Evolutionary conservation across 257 asterid species (phyloP).

Genomic region (Catharanthus roseus): DNA sequence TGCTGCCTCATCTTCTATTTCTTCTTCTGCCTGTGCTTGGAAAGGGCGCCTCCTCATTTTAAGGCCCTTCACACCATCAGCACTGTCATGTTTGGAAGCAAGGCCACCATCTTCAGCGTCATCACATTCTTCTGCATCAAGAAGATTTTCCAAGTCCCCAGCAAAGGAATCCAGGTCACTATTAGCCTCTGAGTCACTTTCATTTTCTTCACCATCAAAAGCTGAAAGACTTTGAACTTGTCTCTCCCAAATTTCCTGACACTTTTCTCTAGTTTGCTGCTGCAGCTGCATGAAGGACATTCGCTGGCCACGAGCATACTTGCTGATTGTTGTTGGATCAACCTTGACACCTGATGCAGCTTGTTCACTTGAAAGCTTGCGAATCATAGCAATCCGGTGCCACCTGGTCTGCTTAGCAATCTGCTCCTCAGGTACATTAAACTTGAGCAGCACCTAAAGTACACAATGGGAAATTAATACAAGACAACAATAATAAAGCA

Average conservation of each 20-base stretch:
- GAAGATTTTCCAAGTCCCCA: constrained; percentile 96
- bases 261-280: constrained; percentile 99
- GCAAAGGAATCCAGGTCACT: constrained; percentile 99
- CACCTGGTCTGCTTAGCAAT: constrained; percentile 83
- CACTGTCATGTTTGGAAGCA: constrained; percentile 58
- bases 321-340: constrained; percentile 92
- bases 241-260: constrained; percentile 99
- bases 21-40: constrained; percentile 87
- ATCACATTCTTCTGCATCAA: constrained; percentile 91
- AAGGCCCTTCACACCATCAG: constrained; percentile 80
- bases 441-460: constrained; percentile 84
- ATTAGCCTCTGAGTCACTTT: constrained; percentile 91
- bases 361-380: constrained; percentile 98
- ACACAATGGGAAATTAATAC: constrained; percentile 17
- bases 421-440: constrained; percentile 91
- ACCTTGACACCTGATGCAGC: constrained; percentile 96
- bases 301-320: constrained; percentile 96
- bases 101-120: constrained; percentile 69
- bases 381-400: constrained; percentile 96
- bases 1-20: constrained; percentile 93
- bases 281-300: constrained; percentile 99
- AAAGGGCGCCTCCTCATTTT: constrained; percentile 84
- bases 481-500: constrained; percentile 15
- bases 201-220: constrained; percentile 87
- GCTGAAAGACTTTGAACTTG: constrained; percentile 79